Evolutionary conservation across 108 stramenopile species (phyloP), one percentile per base, ranked within the genome.

Genomic region (Chaetoceros tenuissimus): DNA sequence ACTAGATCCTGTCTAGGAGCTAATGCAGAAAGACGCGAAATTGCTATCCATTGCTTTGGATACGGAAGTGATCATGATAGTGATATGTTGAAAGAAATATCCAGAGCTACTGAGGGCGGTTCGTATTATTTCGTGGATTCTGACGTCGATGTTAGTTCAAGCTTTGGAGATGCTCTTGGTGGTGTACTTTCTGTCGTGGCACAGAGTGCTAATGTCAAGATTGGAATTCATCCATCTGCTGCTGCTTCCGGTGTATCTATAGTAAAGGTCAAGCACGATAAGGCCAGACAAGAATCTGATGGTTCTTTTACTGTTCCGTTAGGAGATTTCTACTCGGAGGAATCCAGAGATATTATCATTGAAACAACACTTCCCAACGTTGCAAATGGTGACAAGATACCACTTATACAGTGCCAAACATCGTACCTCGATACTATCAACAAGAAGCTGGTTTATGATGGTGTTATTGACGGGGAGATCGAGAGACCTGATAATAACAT

Each of bases 81-180:
- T 3, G 62, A 47, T 3, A 31, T 86, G 44, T 71, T 86, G 3
- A 31, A 53, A 31, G 51, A 54, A 23, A 67, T 86, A 46, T 57
- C 78, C 3, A 44, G 66, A 55, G 53, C 53, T 10, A 69, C 77
- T 1, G 23, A 26, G 0, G 76, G 69, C 23, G 85, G 85, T 0
- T 44, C 59, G 31, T 86, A 82, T 55, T 81, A 81, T 49, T 77
- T 77, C 47, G 70, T 86, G 0, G 68, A 73, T 50, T 60, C 61
- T 28, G 72, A 73, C 23, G 56, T 61, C 43, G 48, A 80, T 43
- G 79, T 86, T 18, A 47, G 49, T 8, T 67, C 67, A 21, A 79
- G 81, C 46, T 82, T 86, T 66, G 81, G 81, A 0, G 81, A 86
- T 56, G 78, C 78, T 51, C 29, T 86, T 18, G 85, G 85, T 31